A percentile compares a stretch with the other conserved stretches of the same genome.
Conservation (phyloP, 1,284 basidiomycete genomes). For the Ceratobasidium theobromae region DNA sequence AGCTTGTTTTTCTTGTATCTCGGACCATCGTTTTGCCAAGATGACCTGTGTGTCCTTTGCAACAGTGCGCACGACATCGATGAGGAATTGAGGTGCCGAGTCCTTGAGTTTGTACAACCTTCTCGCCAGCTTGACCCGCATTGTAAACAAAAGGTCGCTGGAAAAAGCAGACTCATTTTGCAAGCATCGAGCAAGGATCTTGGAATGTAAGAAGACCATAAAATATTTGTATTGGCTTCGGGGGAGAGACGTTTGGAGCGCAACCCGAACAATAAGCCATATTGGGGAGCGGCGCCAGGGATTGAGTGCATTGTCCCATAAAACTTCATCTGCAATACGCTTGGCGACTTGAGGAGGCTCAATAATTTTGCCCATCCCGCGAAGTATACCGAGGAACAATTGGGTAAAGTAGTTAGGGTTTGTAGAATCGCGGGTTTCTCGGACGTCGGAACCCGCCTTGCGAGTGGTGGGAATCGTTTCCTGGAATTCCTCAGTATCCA, state of each 20-base stretch:
- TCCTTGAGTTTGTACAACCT: constrained; percentile 47
- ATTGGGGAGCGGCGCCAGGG: constrained; percentile 53
- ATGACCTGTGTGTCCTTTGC: constrained; percentile 34
- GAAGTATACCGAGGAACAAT: constrained; percentile 48
- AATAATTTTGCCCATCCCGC: constrained; percentile 40
- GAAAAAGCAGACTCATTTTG: constrained; percentile 28
- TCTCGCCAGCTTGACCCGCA: constrained; percentile 45
- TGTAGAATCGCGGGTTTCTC: constrained; percentile 42
- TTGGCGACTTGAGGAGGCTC: constrained; percentile 44
- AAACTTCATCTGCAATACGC: constrained; percentile 51
- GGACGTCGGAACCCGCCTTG: constrained; percentile 40
- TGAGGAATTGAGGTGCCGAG: constrained; percentile 36
- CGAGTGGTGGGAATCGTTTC: constrained; percentile 34
- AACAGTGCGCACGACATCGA: constrained; percentile 35
- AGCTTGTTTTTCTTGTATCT: constrained; percentile 8
- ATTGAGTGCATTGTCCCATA: constrained; percentile 44
- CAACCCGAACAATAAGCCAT: constrained; percentile 52
- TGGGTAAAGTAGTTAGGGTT: constrained; percentile 50
- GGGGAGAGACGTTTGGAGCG: constrained; percentile 49
- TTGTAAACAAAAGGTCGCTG: constrained; percentile 44
- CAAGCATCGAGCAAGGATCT: constrained; percentile 39
- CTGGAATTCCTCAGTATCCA: constrained; percentile 40
- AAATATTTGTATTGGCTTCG: constrained; percentile 50
- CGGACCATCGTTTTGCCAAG: constrained; percentile 43
- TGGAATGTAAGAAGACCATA: constrained; percentile 48